A percentile compares a stretch with the other conserved stretches of the same genome.
phyloP scores from a whole-genome alignment of 2,329 filamentous ascomycete species.

The Lecanicillium sp. region DNA sequence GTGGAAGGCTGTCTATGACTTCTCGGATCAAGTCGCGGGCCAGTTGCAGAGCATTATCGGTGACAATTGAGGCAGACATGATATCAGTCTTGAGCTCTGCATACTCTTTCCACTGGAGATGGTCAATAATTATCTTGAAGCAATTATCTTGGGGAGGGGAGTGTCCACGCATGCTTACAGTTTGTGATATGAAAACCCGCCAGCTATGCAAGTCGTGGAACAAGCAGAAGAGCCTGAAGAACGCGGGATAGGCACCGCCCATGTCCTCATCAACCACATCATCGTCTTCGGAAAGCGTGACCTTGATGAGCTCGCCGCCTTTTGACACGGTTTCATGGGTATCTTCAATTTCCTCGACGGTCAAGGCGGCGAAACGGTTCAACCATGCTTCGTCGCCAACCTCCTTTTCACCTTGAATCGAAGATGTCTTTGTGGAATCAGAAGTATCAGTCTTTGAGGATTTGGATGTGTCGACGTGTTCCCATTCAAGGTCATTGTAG shows the following conservation, averaged over 20 bases:
- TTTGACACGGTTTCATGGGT: not conserved
- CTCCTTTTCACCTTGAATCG: not conserved
- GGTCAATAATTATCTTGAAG: not conserved
- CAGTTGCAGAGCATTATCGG: slow-evolving; percentile 20
- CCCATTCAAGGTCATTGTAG: too few species aligned
- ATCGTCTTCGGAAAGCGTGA: too few species aligned
- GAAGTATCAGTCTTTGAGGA: too few species aligned
- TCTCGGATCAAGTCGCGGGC: slow-evolving; percentile 13
- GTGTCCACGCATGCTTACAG: slow-evolving; percentile 1
- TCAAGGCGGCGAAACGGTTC: slow-evolving; percentile 20
- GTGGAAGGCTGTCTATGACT: slow-evolving; percentile 1
- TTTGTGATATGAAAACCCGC: slow-evolving; percentile 18
- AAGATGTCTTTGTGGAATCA: too few species aligned
- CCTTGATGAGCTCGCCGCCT: too few species aligned
- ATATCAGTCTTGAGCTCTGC: slow-evolving; percentile 19
- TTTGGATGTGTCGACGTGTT: too few species aligned
- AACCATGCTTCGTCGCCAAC: slow-evolving; percentile 10
- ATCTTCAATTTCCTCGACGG: slow-evolving; percentile 16
- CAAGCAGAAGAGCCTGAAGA: slow-evolving; percentile 19
- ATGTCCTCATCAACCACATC: slow-evolving; percentile 11
- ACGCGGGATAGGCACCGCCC: slow-evolving; percentile 11
- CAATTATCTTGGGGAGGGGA: not conserved
- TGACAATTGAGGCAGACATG: slow-evolving; percentile 22
- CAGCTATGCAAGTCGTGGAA: slow-evolving; percentile 21
- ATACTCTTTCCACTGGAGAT: slow-evolving; percentile 19